Evolutionary conservation across 208 protist genomes (phyloP).

Genomic region (Porcisia hertigi): DNA sequence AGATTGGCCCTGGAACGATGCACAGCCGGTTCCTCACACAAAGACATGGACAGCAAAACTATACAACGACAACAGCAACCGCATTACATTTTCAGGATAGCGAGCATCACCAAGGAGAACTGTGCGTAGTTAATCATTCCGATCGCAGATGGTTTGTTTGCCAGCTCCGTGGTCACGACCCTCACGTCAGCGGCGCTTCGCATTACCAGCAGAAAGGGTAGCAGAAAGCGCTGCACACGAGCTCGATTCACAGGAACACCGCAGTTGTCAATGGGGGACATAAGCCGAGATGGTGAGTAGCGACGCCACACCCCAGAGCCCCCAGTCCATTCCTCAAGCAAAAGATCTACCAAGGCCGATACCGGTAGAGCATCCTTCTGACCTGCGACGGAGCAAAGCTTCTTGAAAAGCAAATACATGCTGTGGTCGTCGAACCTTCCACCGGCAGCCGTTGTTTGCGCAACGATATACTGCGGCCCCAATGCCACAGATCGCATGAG

Average conservation of each 20-base stretch:
- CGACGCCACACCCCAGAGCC: constrained; percentile 42
- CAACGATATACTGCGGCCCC: constrained; percentile 6
- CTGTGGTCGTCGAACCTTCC: constrained; percentile 14
- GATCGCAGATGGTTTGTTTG: neutral
- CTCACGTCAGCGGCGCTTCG: neutral
- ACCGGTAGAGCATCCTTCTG: constrained; percentile 9
- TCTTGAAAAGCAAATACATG: constrained; percentile 23
- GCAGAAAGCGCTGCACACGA: constrained; percentile 29
- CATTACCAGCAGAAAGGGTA: constrained; percentile 35
- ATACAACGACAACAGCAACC: neutral
- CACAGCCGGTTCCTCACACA: too few relatives aligned
- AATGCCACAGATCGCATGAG: neutral
- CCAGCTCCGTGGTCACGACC: neutral
- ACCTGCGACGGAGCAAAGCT: constrained; percentile 19
- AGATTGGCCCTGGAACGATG: too few relatives aligned
- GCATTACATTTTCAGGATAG: constrained; percentile 61
- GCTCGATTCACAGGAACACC: constrained; percentile 56
- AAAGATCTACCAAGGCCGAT: constrained; percentile 23
- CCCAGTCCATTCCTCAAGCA: constrained; percentile 26
- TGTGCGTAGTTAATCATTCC: constrained; percentile 74
- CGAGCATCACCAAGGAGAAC: constrained; percentile 88
- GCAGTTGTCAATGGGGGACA: constrained; percentile 68
- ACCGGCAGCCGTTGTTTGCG: constrained; percentile 15
- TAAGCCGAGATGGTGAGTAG: constrained; percentile 19
- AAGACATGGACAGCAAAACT: too few relatives aligned